Conservation (phyloP, 2,329 filamentous ascomycete genomes). For the Apiospora rasikravindrae region DNA sequence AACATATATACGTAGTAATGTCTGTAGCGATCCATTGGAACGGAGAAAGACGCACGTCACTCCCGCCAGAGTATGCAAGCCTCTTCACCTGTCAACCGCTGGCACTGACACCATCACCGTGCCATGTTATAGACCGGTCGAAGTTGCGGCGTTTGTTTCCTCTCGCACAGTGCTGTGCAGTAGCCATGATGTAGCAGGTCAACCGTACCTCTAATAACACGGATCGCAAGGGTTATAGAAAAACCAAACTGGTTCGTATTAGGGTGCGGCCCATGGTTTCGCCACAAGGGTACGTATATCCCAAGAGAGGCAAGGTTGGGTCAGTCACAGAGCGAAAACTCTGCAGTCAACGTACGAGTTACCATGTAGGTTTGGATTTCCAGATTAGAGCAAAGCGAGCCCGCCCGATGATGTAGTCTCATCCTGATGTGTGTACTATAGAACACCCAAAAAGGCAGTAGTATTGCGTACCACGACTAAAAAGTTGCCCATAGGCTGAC, state of each 20-base stretch:
- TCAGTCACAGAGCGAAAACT: neutral
- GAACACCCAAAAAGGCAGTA: neutral
- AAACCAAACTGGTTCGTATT: neutral
- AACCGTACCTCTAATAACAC: neutral
- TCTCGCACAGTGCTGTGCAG: neutral
- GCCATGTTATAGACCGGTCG: neutral
- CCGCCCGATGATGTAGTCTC: neutral
- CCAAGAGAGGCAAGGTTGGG: neutral
- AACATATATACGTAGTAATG: neutral
- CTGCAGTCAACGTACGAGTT: neutral
- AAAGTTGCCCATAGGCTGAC: neutral
- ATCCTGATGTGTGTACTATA: neutral
- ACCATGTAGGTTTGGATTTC: neutral
- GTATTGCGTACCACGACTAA: neutral
- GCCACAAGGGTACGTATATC: neutral
- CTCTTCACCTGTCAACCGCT: constrained; percentile 3
- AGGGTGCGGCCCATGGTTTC: neutral
- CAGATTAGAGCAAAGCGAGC: neutral
- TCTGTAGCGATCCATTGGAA: neutral
- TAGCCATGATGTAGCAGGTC: neutral
- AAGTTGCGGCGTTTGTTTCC: neutral
- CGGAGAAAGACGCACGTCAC: neutral
- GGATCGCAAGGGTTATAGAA: neutral
- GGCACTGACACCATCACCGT: neutral
- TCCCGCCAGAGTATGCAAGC: neutral